Conservation (phyloP, 2,329 filamentous ascomycete species). For the Fusarium solani-melongenae region DNA sequence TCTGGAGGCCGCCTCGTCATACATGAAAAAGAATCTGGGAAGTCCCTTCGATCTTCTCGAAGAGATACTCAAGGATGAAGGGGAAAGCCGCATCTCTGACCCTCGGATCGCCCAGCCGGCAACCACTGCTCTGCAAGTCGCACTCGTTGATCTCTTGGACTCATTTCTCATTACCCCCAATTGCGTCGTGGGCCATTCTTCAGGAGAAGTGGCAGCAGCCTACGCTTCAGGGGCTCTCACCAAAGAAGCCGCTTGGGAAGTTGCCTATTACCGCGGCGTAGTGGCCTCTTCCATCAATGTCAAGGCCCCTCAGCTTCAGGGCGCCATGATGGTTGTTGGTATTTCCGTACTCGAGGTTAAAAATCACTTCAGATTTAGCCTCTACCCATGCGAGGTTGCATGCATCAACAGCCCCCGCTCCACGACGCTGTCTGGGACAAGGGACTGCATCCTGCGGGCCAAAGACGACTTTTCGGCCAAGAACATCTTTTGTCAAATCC, state of each 20-base stretch:
- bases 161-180: slow-evolving; percentile 48
- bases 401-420: slow-evolving; percentile 59
- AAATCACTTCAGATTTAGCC: slow-evolving; percentile 46
- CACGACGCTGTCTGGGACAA: slow-evolving; percentile 57
- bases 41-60: slow-evolving; percentile 49
- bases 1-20: slow-evolving; percentile 49
- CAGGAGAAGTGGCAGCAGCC: slow-evolving; percentile 60
- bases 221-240: slow-evolving; percentile 53
- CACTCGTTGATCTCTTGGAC: slow-evolving; percentile 53
- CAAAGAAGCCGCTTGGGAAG: slow-evolving; percentile 52
- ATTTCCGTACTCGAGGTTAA: slow-evolving; percentile 45
- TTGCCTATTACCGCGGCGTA: slow-evolving; percentile 56
- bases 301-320: slow-evolving; percentile 45
- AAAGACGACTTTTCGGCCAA: slow-evolving; percentile 45
- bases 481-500: slow-evolving; percentile 48
- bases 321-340: slow-evolving; percentile 56
- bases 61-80: slow-evolving; percentile 48
- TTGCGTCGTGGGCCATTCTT: slow-evolving; percentile 58
- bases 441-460: slow-evolving; percentile 46
- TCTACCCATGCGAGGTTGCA: slow-evolving; percentile 51
- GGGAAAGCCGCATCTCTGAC: slow-evolving; percentile 45
- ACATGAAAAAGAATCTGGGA: slow-evolving; percentile 45
- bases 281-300: slow-evolving; percentile 45
- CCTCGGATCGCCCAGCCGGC: slow-evolving; percentile 55
- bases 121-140: slow-evolving; percentile 56